These are phyloP conservation scores for Plantago coronopus DNA, from an alignment of 305 asterid genomes.

Conservation along the genomic window DNA sequence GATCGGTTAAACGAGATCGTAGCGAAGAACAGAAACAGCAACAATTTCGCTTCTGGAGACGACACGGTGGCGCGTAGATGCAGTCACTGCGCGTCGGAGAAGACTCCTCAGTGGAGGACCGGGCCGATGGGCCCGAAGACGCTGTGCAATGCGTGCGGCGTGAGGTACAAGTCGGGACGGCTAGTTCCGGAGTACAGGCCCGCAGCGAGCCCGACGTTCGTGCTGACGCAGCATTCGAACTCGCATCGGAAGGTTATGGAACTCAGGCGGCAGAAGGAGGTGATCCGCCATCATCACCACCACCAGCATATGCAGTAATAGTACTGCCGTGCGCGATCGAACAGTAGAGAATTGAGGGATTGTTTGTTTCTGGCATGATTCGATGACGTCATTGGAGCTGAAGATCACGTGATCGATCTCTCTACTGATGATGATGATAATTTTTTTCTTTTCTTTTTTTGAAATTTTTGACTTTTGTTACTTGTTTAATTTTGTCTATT, in stretches of 20 bases:
- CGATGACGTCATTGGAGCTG: too few relatives aligned
- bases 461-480: too few relatives aligned
- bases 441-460: too few relatives aligned
- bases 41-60: conserved; percentile 16
- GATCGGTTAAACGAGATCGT: conserved; percentile 3
- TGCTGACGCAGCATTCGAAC: conserved; percentile 77
- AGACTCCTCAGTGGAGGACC: conserved; percentile 85
- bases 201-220: conserved; percentile 82
- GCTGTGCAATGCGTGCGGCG: conserved; percentile 84
- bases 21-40: not conserved
- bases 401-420: too few relatives aligned
- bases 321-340: too few relatives aligned
- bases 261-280: conserved; percentile 71
- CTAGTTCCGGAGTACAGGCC: conserved; percentile 82
- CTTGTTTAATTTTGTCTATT: too few relatives aligned
- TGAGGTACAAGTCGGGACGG: conserved; percentile 68
- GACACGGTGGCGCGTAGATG: conserved; percentile 45
- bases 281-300: conserved; percentile 27
- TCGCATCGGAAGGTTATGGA: conserved; percentile 78
- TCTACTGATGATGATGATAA: too few relatives aligned
- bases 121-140: conserved; percentile 87
- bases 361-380: too few relatives aligned
- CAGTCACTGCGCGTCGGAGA: conserved; percentile 77
- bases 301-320: conserved; percentile 9
- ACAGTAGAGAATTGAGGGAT: too few relatives aligned